Evolutionary conservation across 257 asterid species (phyloP).

Genomic region (Solanum rostratum): DNA sequence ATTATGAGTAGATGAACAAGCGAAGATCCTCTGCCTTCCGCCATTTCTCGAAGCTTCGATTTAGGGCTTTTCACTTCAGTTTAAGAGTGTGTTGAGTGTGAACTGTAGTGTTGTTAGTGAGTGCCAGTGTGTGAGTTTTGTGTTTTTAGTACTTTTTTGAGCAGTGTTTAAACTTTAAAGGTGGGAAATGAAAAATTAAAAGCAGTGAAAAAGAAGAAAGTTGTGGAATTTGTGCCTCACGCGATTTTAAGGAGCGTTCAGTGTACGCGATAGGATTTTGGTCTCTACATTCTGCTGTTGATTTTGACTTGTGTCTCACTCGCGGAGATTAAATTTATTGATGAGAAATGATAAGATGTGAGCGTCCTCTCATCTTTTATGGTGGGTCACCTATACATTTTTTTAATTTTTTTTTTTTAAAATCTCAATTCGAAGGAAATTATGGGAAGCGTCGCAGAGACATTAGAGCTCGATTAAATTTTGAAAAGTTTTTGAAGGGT

Average conservation of each 20-base stretch:
- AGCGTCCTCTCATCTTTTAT: neutral
- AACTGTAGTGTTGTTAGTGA: neutral
- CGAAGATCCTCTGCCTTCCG: conserved; percentile 62
- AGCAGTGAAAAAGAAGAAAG: neutral
- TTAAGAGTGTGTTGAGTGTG: neutral
- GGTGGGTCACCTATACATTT: neutral
- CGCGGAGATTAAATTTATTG: neutral
- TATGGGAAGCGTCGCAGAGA: rapidly evolving
- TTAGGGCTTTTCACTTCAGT: neutral
- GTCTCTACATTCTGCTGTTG: neutral
- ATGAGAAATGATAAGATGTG: neutral
- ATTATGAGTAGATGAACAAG: conserved; percentile 78
- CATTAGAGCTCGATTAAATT: too few relatives aligned
- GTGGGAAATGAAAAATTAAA: conserved; percentile 3
- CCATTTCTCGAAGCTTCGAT: conserved; percentile 14
- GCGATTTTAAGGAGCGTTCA: neutral
- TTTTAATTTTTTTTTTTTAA: too few relatives aligned
- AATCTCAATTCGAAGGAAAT: too few relatives aligned
- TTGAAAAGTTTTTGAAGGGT: too few relatives aligned
- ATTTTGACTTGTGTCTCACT: neutral
- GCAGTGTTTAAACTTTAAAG: conserved; percentile 1
- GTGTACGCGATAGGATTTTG: neutral
- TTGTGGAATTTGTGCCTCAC: neutral
- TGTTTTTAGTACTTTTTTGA: neutral
- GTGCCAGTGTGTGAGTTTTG: neutral